These are phyloP conservation scores for Avicennia marina DNA, from an alignment of 257 asterid species.

Conservation along the genomic window DNA sequence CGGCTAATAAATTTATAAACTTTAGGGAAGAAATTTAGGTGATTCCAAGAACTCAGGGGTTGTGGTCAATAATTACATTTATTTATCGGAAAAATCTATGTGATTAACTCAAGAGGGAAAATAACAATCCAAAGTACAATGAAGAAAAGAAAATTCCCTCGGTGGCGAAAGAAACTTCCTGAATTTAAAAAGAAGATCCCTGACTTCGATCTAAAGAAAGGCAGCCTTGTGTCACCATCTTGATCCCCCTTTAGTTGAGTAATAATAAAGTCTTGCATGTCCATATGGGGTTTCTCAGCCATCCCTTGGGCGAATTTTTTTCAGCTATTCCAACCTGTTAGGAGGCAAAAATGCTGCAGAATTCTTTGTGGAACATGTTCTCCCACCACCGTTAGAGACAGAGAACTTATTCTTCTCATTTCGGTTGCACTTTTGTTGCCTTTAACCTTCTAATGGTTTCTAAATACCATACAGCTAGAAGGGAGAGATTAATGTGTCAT, in stretches of 20 bases:
- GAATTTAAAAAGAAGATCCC: no score
- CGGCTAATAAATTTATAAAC: no score
- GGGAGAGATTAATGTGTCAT: constrained; percentile 21
- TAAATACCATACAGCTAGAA: constrained; percentile 1
- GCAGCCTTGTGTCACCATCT: background rate
- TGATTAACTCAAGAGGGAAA: no score
- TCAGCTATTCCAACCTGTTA: constrained; percentile 1
- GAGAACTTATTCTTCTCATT: constrained; percentile 21
- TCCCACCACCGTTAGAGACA: constrained; percentile 7
- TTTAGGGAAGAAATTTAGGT: no score
- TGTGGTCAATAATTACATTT: no score
- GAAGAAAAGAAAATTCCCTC: no score
- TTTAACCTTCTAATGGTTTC: background rate
- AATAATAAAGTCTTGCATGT: background rate
- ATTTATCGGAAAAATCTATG: no score
- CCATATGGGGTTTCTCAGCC: constrained; percentile 6
- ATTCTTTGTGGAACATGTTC: constrained; percentile 16
- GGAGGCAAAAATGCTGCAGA: background rate
- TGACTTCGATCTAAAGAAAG: background rate
- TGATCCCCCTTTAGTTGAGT: no score
- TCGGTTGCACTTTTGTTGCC: background rate
- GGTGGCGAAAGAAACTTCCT: no score
- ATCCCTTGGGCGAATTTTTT: background rate
- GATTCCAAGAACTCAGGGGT: no score
- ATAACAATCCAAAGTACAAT: no score